These are phyloP conservation scores for Otatea glauca DNA, from an alignment of 176 grass and related monocot species.

Conservation along the genomic window DNA sequence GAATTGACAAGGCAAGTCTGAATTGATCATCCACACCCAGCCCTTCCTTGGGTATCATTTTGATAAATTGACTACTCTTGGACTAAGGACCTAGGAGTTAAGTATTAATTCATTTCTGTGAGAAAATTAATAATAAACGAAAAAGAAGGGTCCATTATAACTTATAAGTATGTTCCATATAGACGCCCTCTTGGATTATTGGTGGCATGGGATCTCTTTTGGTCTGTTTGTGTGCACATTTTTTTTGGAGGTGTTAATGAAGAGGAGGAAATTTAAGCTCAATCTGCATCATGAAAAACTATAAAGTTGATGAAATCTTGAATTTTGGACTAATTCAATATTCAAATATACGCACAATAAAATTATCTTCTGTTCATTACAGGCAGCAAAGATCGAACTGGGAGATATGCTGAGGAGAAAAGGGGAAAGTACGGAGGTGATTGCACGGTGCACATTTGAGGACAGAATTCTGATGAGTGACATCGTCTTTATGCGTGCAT, in stretches of 20 bases:
- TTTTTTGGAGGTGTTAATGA: not conserved
- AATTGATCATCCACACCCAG: not conserved
- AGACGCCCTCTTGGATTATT: not conserved
- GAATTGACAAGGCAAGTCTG: not conserved
- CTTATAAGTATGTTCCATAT: not conserved
- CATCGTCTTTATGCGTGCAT: no score
- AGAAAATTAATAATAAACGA: slow-evolving; percentile 7
- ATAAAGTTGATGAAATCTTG: not conserved
- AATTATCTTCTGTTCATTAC: slow-evolving; percentile 39
- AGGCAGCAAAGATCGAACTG: slow-evolving; percentile 78
- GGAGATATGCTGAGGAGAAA: slow-evolving; percentile 70
- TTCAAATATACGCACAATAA: not conserved
- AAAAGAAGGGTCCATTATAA: not conserved
- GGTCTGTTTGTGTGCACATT: not conserved
- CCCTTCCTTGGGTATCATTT: not conserved
- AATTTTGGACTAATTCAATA: not conserved
- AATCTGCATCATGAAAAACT: not conserved
- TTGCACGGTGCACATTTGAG: slow-evolving; percentile 97
- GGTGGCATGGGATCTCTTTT: not conserved
- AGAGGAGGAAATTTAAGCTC: slow-evolving; percentile 24
- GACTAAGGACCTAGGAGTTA: not conserved
- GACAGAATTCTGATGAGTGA: slow-evolving; percentile 98
- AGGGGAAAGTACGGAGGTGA: slow-evolving; percentile 77
- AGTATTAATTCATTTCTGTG: not conserved
- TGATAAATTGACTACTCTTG: not conserved